Percentiles rank a stretch among this genome's conserved stretches.
These are phyloP conservation scores for Thozetella sp. DNA, from an alignment of 495 filamentous ascomycete species.

Conservation along the genomic window DNA sequence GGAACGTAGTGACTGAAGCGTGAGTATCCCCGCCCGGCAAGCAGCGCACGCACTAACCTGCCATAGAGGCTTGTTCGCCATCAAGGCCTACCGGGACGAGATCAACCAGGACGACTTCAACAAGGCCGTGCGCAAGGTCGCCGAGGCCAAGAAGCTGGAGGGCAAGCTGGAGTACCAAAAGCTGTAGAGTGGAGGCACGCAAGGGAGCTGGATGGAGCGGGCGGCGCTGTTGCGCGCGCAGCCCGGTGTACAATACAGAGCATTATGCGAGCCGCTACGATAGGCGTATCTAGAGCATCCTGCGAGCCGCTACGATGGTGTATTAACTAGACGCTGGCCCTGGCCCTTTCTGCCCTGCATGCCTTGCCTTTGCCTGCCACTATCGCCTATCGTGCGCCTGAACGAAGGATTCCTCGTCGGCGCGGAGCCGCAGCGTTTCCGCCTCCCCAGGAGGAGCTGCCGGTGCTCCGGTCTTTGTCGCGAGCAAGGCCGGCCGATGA, in stretches of 20 bases:
- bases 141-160: slow-evolving; percentile 96
- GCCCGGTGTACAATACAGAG: not conserved
- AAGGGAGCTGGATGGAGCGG: not conserved
- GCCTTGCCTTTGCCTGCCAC: too few species aligned
- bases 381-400: too few species aligned
- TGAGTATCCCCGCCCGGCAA: slow-evolving; percentile 49
- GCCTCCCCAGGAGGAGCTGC: too few species aligned
- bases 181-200: slow-evolving; percentile 56
- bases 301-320: not conserved
- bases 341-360: too few species aligned
- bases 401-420: too few species aligned
- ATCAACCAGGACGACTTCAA: slow-evolving; percentile 99
- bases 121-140: slow-evolving; percentile 95
- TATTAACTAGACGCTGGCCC: not conserved
- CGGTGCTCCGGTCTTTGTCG: too few species aligned
- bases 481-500: too few species aligned
- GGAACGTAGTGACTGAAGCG: slow-evolving; percentile 99
- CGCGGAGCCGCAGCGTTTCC: too few species aligned
- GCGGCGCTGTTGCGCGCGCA: too few species aligned
- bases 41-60: slow-evolving; percentile 28
- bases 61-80: slow-evolving; percentile 85
- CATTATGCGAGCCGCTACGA: too few species aligned
- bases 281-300: too few species aligned
- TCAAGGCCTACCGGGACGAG: slow-evolving; percentile 94
- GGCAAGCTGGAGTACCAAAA: slow-evolving; percentile 98